A percentile compares a stretch with the other conserved stretches of the same genome.
Evolutionary conservation across 495 filamentous ascomycete species (phyloP).

Genomic region (Trichocladium uniseriatum): DNA sequence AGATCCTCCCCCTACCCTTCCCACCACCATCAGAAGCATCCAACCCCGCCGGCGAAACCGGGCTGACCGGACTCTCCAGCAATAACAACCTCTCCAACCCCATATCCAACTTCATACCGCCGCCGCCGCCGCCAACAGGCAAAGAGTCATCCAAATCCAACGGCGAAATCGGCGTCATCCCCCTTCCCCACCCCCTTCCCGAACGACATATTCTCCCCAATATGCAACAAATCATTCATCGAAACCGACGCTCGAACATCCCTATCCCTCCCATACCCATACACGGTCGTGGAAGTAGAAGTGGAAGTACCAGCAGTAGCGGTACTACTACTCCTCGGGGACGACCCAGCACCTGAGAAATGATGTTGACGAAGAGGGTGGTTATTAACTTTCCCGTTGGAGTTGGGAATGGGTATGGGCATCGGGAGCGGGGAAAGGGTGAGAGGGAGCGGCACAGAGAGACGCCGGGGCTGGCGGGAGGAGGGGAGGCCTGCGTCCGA

Average conservation of each 20-base stretch:
- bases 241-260: neutral
- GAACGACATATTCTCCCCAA: neutral
- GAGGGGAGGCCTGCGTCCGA: constrained; percentile 13
- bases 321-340: neutral
- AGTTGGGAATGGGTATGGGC: neutral
- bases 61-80: constrained; percentile 13
- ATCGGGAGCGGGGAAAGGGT: neutral
- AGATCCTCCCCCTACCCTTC: neutral
- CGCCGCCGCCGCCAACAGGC: no score
- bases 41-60: neutral
- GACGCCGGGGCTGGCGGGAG: neutral
- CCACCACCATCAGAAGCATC: neutral
- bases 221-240: constrained; percentile 5
- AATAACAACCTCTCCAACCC: constrained; percentile 8
- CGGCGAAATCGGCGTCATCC: constrained; percentile 1
- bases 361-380: no score
- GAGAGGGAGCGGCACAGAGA: neutral
- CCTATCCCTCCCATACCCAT: neutral
- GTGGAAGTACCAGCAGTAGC: neutral
- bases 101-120: constrained; percentile 1
- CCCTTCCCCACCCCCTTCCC: neutral
- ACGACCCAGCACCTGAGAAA: no score
- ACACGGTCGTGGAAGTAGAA: neutral
- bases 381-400: no score
- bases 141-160: constrained; percentile 4